Conservation (phyloP, 495 filamentous ascomycete species). For the Hypoxylon subgilvum region DNA sequence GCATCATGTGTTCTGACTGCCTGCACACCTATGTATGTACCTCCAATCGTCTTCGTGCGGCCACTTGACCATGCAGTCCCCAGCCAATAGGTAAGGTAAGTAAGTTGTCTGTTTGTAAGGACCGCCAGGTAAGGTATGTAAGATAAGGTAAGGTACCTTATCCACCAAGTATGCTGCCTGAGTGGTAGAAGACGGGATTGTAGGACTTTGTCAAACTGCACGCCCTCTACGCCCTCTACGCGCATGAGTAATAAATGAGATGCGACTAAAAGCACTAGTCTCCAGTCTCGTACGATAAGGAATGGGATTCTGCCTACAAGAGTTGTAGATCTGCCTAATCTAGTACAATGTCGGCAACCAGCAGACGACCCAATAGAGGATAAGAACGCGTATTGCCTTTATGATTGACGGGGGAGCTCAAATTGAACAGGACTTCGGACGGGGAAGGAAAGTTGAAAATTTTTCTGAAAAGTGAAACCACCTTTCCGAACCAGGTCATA, state of each 20-base stretch:
- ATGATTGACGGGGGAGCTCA: conserved; percentile 16
- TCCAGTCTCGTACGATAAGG: conserved; percentile 7
- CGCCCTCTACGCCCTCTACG: too few relatives aligned
- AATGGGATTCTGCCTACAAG: conserved; percentile 16
- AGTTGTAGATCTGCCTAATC: conserved; percentile 40
- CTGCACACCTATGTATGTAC: conserved; percentile 14
- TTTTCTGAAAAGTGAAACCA: conserved; percentile 2
- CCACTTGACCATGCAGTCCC: conserved; percentile 17
- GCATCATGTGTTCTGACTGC: conserved; percentile 26
- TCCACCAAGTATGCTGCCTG: background rate
- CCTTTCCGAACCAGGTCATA: conserved; percentile 23
- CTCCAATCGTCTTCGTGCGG: conserved; percentile 1
- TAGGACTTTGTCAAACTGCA: conserved; percentile 10
- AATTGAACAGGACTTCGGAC: conserved; percentile 2
- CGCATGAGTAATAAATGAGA: conserved; percentile 6
- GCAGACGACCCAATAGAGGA: conserved; percentile 25
- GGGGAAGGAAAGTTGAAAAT: background rate
- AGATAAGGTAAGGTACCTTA: background rate
- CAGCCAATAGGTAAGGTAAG: conserved; percentile 4
- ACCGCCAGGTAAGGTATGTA: background rate
- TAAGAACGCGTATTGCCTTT: conserved; percentile 20
- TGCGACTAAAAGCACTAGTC: background rate
- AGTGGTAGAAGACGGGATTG: background rate
- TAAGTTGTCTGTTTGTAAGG: too few relatives aligned
- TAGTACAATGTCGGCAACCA: conserved; percentile 31